Percentiles rank a stretch among this genome's conserved stretches.
Evolutionary conservation across 1,139 yeast genomes (phyloP).

Genomic region (Kodamaea arcana): DNA sequence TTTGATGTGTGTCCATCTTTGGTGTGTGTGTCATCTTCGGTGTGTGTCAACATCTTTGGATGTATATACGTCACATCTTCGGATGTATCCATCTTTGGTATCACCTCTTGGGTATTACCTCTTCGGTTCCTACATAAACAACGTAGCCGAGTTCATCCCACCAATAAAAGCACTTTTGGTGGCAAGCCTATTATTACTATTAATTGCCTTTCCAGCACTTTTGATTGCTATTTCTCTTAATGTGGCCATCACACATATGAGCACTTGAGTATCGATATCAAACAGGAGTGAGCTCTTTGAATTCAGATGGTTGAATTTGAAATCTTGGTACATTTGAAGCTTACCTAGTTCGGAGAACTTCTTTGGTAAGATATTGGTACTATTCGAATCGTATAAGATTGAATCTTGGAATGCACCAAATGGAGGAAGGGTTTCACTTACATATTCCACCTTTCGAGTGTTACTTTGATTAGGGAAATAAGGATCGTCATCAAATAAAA

Average conservation of each 20-base stretch:
- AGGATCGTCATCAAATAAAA: conserved; percentile 14
- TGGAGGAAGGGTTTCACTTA: conserved; percentile 37
- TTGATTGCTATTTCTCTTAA: conserved; percentile 32
- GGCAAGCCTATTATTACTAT: conserved; percentile 1
- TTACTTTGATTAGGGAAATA: conserved; percentile 7
- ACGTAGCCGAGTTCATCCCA: neutral
- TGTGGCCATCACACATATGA: conserved; percentile 27
- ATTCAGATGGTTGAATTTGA: neutral
- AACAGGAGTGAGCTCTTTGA: conserved; percentile 31
- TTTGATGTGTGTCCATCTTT: too few relatives aligned
- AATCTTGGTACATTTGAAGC: conserved; percentile 35
- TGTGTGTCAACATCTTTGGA: too few relatives aligned
- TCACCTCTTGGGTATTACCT: too few relatives aligned
- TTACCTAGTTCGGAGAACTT: conserved; percentile 33
- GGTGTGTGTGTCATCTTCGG: too few relatives aligned
- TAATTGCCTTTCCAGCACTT: conserved; percentile 15
- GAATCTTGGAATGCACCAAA: conserved; percentile 37
- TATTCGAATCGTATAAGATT: conserved; percentile 15
- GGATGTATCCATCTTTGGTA: too few relatives aligned
- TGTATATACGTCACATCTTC: too few relatives aligned
- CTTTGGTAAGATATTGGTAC: conserved; percentile 5
- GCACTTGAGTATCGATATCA: conserved; percentile 30
- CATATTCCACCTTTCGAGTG: conserved; percentile 11
- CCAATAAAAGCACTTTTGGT: neutral
- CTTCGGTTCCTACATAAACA: conserved; percentile 2